These are phyloP conservation scores for Fusarium anguioides DNA, from an alignment of 2,329 filamentous ascomycete species.

Conservation along the genomic window DNA sequence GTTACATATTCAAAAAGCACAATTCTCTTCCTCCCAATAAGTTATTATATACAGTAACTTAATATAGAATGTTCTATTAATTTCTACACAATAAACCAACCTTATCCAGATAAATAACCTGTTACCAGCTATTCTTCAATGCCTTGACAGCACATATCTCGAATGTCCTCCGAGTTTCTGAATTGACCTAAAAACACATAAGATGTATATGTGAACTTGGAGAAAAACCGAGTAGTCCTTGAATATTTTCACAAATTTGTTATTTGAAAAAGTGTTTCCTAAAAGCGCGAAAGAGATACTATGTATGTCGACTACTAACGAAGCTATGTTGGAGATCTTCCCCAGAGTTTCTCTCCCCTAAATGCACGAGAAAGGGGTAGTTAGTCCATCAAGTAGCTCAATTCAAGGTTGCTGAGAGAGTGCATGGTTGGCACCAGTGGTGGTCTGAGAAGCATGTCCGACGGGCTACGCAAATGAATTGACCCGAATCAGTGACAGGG, in stretches of 20 bases:
- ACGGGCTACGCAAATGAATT: constrained; percentile 22
- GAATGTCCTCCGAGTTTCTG: too few species aligned
- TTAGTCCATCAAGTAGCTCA: constrained; percentile 7
- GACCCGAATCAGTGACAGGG: constrained; percentile 21
- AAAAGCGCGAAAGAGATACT: background rate
- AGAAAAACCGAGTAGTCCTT: background rate
- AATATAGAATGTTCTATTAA: too few species aligned
- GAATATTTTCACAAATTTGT: background rate
- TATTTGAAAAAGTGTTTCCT: background rate
- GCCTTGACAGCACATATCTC: too few species aligned
- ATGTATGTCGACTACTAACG: background rate
- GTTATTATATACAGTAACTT: too few species aligned
- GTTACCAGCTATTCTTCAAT: too few species aligned
- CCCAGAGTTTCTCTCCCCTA: constrained; percentile 19
- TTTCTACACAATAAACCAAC: too few species aligned
- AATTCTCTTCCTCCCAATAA: too few species aligned
- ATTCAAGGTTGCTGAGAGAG: constrained; percentile 3
- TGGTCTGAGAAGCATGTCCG: background rate
- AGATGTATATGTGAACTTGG: too few species aligned
- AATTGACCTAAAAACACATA: too few species aligned
- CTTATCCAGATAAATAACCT: too few species aligned
- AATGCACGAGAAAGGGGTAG: constrained; percentile 10
- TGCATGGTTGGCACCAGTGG: constrained; percentile 13
- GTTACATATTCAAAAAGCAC: too few species aligned
- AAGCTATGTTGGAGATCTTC: constrained; percentile 23